A percentile compares a stretch with the other conserved stretches of the same genome.
Conservation (phyloP, 306 rosid genomes). For the Cucurbita maxima region DNA sequence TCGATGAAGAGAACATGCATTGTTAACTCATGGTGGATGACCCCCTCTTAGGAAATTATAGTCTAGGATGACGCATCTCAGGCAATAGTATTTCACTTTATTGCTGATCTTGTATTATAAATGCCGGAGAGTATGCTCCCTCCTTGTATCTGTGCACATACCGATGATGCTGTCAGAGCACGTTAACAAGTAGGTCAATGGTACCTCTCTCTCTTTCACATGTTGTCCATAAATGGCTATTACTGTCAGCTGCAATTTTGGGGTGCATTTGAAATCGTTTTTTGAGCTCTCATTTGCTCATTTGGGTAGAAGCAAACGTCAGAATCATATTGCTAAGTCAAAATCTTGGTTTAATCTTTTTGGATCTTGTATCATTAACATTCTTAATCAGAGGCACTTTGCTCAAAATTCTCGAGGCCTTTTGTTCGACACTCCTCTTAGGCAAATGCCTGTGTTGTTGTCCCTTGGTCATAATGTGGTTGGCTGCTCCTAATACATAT, state of each 20-base stretch:
- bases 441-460: background rate
- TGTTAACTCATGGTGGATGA: background rate
- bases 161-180: background rate
- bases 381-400: background rate
- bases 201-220: background rate
- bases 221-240: background rate
- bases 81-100: background rate
- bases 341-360: background rate
- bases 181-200: background rate
- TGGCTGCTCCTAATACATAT: too few relatives aligned
- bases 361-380: background rate
- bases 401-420: background rate
- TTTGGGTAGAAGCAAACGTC: background rate
- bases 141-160: background rate
- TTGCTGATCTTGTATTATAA: background rate
- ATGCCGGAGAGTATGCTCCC: background rate
- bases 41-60: background rate
- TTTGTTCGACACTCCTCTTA: background rate
- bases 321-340: background rate
- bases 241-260: background rate
- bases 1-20: background rate
- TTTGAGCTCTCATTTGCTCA: background rate
- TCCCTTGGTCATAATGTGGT: background rate
- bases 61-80: background rate
- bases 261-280: background rate